A percentile compares a stretch with the other conserved stretches of the same genome.
Evolutionary conservation across 2,329 filamentous ascomycete species (phyloP).

Genomic region (Bipolaris zeicola): DNA sequence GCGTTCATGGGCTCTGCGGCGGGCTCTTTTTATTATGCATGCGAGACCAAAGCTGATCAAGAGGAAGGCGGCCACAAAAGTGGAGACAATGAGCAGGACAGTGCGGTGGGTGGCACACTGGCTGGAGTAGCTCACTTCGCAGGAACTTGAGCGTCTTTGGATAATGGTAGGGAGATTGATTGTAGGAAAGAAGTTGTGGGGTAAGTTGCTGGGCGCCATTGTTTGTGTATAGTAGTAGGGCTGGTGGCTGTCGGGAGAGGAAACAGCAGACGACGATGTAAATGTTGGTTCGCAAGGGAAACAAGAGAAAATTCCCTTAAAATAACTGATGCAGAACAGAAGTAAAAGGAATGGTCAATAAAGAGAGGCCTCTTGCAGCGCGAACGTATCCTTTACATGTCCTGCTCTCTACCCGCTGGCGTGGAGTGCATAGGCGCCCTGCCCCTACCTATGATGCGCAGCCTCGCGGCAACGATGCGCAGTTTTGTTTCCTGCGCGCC

Average conservation of each 20-base stretch:
- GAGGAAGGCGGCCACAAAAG: slow-evolving; percentile 21
- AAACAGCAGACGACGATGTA: neutral
- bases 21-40: slow-evolving; percentile 11
- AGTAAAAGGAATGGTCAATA: neutral
- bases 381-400: slow-evolving; percentile 9
- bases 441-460: slow-evolving; percentile 8
- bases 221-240: neutral
- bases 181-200: neutral
- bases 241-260: neutral
- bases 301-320: no score
- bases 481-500: slow-evolving; percentile 1
- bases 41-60: slow-evolving; percentile 21
- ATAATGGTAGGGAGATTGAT: neutral
- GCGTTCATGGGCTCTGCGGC: neutral
- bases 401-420: neutral
- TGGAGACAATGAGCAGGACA: slow-evolving; percentile 26
- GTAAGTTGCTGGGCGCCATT: slow-evolving; percentile 14
- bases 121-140: slow-evolving; percentile 18
- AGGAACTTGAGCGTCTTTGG: slow-evolving; percentile 19
- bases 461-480: slow-evolving; percentile 3
- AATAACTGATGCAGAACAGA: neutral
- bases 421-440: slow-evolving; percentile 1
- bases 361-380: neutral
- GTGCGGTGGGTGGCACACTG: slow-evolving; percentile 27
- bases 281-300: neutral